Evolutionary conservation across 1,284 basidiomycete species (phyloP).

Genomic region (Cryptococcus hybrid): DNA sequence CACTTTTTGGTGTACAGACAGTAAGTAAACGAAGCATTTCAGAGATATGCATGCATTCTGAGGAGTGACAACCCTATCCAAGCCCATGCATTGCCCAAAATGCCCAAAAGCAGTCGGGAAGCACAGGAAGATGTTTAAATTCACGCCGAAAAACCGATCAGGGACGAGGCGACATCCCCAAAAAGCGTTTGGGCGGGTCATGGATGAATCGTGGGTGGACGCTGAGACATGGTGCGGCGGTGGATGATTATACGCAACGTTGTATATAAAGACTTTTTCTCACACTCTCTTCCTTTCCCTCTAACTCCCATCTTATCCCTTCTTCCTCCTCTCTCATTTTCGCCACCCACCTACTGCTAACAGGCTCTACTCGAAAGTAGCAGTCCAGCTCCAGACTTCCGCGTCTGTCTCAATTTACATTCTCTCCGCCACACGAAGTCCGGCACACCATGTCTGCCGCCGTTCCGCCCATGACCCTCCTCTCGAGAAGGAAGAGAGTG

Average conservation of each 20-base stretch:
- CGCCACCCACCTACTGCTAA: no score
- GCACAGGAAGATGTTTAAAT: not conserved
- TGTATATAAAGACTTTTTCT: not conserved
- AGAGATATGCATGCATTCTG: no score
- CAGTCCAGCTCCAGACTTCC: no score
- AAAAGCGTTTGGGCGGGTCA: not conserved
- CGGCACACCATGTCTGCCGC: not conserved
- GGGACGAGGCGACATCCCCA: not conserved
- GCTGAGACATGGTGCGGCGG: no score
- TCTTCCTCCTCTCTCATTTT: no score
- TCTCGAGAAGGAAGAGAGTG: conserved; percentile 9
- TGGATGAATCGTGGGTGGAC: not conserved
- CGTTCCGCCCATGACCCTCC: conserved; percentile 14
- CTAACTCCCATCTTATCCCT: no score
- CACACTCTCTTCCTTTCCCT: not conserved
- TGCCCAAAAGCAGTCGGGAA: not conserved
- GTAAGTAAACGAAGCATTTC: no score
- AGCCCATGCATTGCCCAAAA: not conserved
- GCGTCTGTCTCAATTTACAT: no score
- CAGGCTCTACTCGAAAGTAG: no score
- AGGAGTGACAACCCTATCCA: no score
- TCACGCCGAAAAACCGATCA: not conserved
- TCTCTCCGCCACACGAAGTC: not conserved
- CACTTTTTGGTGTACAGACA: no score
- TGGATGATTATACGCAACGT: not conserved